phyloP scores from a whole-genome alignment of 2,329 filamentous ascomycete species.

The Aureobasidium melanogenum region DNA sequence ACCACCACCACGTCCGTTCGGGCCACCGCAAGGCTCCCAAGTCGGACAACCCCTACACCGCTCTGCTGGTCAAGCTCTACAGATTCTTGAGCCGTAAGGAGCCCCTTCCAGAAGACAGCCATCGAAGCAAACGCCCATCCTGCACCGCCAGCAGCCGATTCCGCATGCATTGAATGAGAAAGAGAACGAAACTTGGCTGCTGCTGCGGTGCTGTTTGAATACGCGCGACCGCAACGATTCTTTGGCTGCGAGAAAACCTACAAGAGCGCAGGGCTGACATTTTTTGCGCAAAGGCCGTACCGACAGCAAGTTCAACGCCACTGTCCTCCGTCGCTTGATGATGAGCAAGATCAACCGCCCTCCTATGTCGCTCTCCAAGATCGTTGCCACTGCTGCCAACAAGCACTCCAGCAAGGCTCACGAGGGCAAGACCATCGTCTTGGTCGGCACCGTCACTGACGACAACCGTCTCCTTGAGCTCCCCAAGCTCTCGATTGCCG shows the following conservation, averaged over 20 bases:
- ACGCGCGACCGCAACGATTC: neutral
- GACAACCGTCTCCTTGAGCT: slow-evolving; percentile 88
- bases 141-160: neutral
- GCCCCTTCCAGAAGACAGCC: neutral
- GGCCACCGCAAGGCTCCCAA: slow-evolving; percentile 70
- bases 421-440: slow-evolving; percentile 75
- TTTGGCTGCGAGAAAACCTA: neutral
- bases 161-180: neutral
- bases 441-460: slow-evolving; percentile 93
- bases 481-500: slow-evolving; percentile 89
- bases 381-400: slow-evolving; percentile 55
- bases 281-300: slow-evolving; percentile 62
- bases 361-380: slow-evolving; percentile 87
- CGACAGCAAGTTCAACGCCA: slow-evolving; percentile 97
- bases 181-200: neutral
- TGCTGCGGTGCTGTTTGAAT: neutral
- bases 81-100: slow-evolving; percentile 24
- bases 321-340: slow-evolving; percentile 91
- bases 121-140: neutral
- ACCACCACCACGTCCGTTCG: slow-evolving; percentile 59
- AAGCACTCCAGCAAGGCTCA: slow-evolving; percentile 45
- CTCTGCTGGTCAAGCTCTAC: slow-evolving; percentile 73
- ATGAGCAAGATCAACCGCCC: slow-evolving; percentile 96
- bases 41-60: slow-evolving; percentile 42
- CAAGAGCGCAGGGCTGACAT: slow-evolving; percentile 13